Base-by-base conservation (phyloP, 2,329 filamentous ascomycete genomes). In the Tolypocladium tundrense region DNA sequence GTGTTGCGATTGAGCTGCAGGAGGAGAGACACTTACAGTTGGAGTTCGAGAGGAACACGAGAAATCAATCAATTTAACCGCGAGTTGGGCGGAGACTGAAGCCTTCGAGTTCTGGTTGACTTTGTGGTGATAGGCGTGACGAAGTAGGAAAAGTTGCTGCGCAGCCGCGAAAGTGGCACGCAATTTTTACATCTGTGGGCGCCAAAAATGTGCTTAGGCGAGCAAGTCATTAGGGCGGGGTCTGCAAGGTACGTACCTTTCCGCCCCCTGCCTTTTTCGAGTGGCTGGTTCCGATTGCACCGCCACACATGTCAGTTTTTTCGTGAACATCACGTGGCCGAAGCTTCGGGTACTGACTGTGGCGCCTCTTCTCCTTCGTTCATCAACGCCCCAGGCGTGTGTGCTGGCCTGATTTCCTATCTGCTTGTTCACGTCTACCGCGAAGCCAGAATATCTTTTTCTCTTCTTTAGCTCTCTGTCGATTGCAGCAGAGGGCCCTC, bases 51-150 rank as follows among this genome's bases (percentile, higher is more conserved):
- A 68, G 76, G 86, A 91, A 92, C 88, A 88, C 82, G 89, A 92
- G 88, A 88, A 82, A 80, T 91, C 93, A 97, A 97, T 97, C 93
- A 86, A 88, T 96, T 97, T 96, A 96, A 97, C 93, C 93, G 91
- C 90, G 77, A 77, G 77, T 87, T 89, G 87, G 84, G 88, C 92
- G 93, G 93, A 96, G 93, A 97, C 93, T 97, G 93, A 95, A 72
- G 84, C 88, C 91, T 91, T 94, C 90, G 84, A 90, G 91, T 96
- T 88, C 89, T 62, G 64, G 84, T 71, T 70, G 69, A 61, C 60
- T 72, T 69, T 66, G 68, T 67, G 66, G 45, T 58, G 35, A 45
- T 56, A 35, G 41, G 54, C 39, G 53, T 63, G 66, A 64, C 63
- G 62, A 67, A 65, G 65, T 64, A 64, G 61, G 61, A 65, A 68